Conservation (phyloP, 2,329 filamentous ascomycete genomes). For the Monosporascus sp. region DNA sequence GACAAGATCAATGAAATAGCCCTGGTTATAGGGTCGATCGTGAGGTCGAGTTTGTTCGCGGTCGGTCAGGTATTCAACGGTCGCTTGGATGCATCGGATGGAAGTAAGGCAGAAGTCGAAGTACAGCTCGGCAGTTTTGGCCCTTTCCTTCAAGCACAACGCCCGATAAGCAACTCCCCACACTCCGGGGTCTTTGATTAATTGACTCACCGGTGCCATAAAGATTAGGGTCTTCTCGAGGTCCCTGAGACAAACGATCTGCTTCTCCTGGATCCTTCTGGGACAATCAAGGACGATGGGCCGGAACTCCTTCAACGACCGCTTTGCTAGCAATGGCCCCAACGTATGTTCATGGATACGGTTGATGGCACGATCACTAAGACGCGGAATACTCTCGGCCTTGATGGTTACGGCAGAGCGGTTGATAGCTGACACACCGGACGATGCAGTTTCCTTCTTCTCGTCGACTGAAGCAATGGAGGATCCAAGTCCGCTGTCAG, state of each 20-base stretch:
- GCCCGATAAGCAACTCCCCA: conserved; percentile 65
- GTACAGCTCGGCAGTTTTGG: conserved; percentile 67
- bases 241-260: conserved; percentile 87
- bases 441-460: conserved; percentile 40
- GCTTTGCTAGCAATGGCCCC: conserved; percentile 69
- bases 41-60: conserved; percentile 77
- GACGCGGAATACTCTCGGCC: conserved; percentile 48
- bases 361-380: conserved; percentile 66
- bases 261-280: conserved; percentile 72
- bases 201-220: conserved; percentile 84
- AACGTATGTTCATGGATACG: conserved; percentile 78
- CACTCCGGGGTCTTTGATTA: conserved; percentile 46
- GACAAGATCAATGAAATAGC: conserved; percentile 94
- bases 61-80: conserved; percentile 79
- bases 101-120: conserved; percentile 86
- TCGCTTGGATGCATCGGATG: conserved; percentile 84
- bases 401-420: conserved; percentile 48
- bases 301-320: conserved; percentile 73
- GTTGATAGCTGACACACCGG: conserved; percentile 54
- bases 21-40: conserved; percentile 90
- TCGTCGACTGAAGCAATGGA: conserved; percentile 64
- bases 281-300: conserved; percentile 74
- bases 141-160: conserved; percentile 71
- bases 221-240: conserved; percentile 91
- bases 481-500: conserved; percentile 84